phyloP scores from a whole-genome alignment of 352 stramenopile species.

The Phytophthora niederhauseri region DNA sequence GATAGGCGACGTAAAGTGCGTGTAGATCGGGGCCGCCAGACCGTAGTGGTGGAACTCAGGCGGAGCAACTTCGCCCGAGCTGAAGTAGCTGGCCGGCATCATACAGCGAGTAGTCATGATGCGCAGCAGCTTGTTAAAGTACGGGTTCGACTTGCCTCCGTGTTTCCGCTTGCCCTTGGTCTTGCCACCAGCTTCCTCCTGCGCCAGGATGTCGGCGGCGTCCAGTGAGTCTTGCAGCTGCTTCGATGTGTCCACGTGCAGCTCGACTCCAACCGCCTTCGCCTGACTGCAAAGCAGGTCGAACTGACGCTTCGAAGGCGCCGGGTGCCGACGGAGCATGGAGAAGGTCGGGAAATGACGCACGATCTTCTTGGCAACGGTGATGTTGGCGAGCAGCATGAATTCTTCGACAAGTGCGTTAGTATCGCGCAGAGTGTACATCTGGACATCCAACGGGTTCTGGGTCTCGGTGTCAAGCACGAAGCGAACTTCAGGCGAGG shows the following conservation, averaged over 20 bases:
- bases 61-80: slow-evolving; percentile 94
- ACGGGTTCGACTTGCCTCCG: slow-evolving; percentile 82
- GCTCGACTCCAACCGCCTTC: slow-evolving; percentile 78
- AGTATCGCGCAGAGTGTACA: slow-evolving; percentile 95
- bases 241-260: slow-evolving; percentile 82
- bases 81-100: slow-evolving; percentile 99
- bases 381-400: slow-evolving; percentile 99
- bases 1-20: slow-evolving; percentile 99
- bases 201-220: slow-evolving; percentile 60
- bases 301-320: slow-evolving; percentile 95
- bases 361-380: slow-evolving; percentile 96
- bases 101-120: slow-evolving; percentile 98
- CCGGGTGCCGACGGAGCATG: slow-evolving; percentile 95
- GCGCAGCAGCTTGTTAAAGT: slow-evolving; percentile 98
- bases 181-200: slow-evolving; percentile 18
- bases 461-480: slow-evolving; percentile 98
- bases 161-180: slow-evolving; percentile 35
- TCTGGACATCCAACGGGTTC: slow-evolving; percentile 98
- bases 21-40: slow-evolving; percentile 98
- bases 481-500: slow-evolving; percentile 97
- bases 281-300: slow-evolving; percentile 85
- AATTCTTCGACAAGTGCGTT: slow-evolving; percentile 99
- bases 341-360: slow-evolving; percentile 96
- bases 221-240: slow-evolving; percentile 87
- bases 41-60: slow-evolving; percentile 99